Conservation (phyloP, 257 asterid species). For the Voacanga thouarsii region DNA sequence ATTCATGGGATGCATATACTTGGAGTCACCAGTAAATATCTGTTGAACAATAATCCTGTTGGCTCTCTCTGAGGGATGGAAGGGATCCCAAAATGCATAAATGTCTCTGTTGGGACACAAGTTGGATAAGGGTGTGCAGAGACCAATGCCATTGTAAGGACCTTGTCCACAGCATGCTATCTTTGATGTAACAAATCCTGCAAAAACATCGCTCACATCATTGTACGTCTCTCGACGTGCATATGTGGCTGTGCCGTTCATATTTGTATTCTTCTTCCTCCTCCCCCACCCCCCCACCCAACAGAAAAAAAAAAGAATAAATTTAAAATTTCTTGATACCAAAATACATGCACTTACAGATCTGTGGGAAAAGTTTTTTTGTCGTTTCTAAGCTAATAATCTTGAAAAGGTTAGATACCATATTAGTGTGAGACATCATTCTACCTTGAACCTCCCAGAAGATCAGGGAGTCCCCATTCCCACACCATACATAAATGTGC, state of each 20-base stretch:
- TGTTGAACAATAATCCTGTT: constrained; percentile 59
- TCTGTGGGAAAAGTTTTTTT: no score
- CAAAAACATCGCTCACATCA: neutral
- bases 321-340: no score
- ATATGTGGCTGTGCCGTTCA: neutral
- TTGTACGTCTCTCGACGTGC: neutral
- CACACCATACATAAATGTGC: no score
- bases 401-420: no score
- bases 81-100: constrained; percentile 76
- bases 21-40: constrained; percentile 43
- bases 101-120: constrained; percentile 71
- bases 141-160: constrained; percentile 71
- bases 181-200: constrained; percentile 74
- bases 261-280: no score
- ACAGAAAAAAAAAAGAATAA: no score
- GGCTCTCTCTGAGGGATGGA: constrained; percentile 75
- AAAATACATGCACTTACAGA: no score
- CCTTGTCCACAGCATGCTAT: constrained; percentile 90
- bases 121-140: constrained; percentile 63
- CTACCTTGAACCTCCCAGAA: no score
- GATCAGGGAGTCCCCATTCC: no score
- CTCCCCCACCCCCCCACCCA: no score
- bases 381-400: no score
- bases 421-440: no score
- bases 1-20: constrained; percentile 71